Percentiles rank a stretch among this genome's conserved stretches.
phyloP scores from a whole-genome alignment of 208 protist species.

The Wallacemonas sp. region DNA sequence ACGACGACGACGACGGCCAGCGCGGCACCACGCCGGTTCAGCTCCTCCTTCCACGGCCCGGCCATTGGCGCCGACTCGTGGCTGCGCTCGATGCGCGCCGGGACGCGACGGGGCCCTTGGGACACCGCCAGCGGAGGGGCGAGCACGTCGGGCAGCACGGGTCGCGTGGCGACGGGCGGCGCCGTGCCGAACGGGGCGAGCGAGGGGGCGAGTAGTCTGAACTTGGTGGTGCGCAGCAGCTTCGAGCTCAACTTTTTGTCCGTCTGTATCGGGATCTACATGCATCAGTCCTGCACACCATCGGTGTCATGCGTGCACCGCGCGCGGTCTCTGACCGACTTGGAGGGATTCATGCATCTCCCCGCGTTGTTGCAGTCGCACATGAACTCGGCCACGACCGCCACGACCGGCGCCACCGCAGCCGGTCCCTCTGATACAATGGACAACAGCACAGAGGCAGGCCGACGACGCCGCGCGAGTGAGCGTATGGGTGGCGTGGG shows the following conservation, averaged over 20 bases:
- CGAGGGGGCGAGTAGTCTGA: neutral
- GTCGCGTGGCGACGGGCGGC: neutral
- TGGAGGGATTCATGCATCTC: neutral
- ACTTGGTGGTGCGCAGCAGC: neutral
- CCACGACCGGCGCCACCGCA: neutral
- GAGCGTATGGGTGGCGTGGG: too few relatives aligned
- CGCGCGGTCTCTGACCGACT: neutral
- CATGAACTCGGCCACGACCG: neutral
- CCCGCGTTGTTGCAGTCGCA: neutral
- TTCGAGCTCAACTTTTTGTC: conserved; percentile 7
- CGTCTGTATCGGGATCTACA: neutral
- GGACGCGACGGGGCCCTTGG: neutral
- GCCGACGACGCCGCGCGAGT: too few relatives aligned
- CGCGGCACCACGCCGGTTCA: too few relatives aligned
- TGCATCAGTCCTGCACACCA: conserved; percentile 1
- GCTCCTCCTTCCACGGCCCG: neutral
- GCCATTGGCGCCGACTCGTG: neutral
- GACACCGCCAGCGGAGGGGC: neutral
- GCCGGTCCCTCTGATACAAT: too few relatives aligned
- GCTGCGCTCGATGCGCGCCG: conserved; percentile 8
- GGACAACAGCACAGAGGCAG: too few relatives aligned
- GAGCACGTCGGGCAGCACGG: too few relatives aligned
- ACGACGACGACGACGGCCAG: neutral
- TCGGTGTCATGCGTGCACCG: neutral
- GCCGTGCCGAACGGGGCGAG: neutral